Conservation (phyloP, 176 grass and related monocot genomes). For the sorghum (Sorghum bicolor) region Sorghum_bicolor_NCBIv3 NC_012872.2:7412501-7413000, state of each 20-base stretch:
- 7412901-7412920: slow-evolving; percentile 29
- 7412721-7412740: background rate
- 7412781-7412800: too few species aligned
- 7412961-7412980: too few species aligned
- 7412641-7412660: background rate
- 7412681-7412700: background rate
- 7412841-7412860: background rate
- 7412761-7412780: too few species aligned
- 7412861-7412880: background rate
- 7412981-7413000: too few species aligned
- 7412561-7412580: background rate
- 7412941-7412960: slow-evolving; percentile 13
- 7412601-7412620: background rate
- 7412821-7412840: too few species aligned
- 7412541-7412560: background rate
- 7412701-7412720: background rate
- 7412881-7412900: background rate
- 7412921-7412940: background rate
- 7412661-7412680: background rate
- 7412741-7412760: background rate
- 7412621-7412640: slow-evolving; percentile 14
- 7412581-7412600: background rate
- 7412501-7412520: slow-evolving; percentile 7
- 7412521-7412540: background rate
- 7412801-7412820: too few species aligned